phyloP scores from a whole-genome alignment of 2,329 filamentous ascomycete species.

The Tolypocladium tundrense region DNA sequence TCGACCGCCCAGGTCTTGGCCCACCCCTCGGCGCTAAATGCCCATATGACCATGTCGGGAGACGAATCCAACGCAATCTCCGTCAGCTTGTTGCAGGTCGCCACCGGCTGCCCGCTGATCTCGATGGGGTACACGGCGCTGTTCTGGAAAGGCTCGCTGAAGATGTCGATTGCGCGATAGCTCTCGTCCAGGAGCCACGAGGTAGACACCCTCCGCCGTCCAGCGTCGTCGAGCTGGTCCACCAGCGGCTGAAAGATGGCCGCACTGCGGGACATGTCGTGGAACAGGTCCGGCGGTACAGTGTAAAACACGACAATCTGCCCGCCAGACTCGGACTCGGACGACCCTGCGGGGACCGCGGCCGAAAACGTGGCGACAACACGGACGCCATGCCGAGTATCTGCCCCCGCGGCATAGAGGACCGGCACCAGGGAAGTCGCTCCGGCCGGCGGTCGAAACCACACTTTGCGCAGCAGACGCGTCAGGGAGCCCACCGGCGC shows the following conservation, averaged over 20 bases:
- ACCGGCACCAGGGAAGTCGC: constrained; percentile 28
- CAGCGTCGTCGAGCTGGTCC: constrained; percentile 2
- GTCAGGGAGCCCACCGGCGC: constrained; percentile 39
- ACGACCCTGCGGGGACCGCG: constrained; percentile 3
- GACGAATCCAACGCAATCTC: constrained; percentile 21
- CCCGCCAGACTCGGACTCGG: constrained; percentile 4
- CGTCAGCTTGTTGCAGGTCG: constrained; percentile 18
- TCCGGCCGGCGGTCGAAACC: constrained; percentile 29
- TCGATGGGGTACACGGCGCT: constrained; percentile 16
- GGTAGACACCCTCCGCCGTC: constrained; percentile 5
- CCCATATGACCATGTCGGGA: constrained; percentile 24
- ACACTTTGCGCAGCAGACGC: constrained; percentile 47
- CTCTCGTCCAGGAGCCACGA: constrained; percentile 11
- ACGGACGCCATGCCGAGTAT: constrained; percentile 46
- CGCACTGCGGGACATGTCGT: constrained; percentile 16
- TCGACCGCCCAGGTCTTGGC: constrained; percentile 21
- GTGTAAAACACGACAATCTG: constrained; percentile 48
- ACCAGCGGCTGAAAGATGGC: constrained; percentile 3
- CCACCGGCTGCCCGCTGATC: constrained; percentile 19
- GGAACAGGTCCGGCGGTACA: constrained; percentile 46
- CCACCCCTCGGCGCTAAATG: constrained; percentile 22
- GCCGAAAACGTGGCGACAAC: constrained; percentile 47
- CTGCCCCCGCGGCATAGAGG: constrained; percentile 45
- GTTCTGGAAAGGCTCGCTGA: constrained; percentile 7
- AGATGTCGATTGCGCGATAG: constrained; percentile 10